Evolutionary conservation across 768 basidiomycete species (phyloP).

Genomic region (Mycena indigotica): DNA sequence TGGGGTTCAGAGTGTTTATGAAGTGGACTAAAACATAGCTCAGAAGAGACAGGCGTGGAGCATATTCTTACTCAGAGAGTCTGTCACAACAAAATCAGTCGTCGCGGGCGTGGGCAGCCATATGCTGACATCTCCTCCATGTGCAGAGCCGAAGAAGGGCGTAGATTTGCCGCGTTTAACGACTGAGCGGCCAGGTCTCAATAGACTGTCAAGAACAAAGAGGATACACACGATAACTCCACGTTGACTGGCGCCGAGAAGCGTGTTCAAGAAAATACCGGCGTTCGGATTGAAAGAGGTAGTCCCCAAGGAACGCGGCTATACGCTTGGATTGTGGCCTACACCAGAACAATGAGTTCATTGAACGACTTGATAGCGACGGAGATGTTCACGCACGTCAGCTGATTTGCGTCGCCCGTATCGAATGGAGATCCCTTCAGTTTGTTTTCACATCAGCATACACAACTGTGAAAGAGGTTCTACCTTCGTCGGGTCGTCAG

Average conservation of each 20-base stretch:
- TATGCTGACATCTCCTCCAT: conserved; percentile 19
- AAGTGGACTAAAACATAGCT: background rate
- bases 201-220: background rate
- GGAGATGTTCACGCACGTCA: conserved; percentile 5
- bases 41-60: background rate
- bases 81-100: background rate
- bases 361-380: background rate
- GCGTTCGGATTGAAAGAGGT: conserved; percentile 35
- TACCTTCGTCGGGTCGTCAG: too few species aligned
- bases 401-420: conserved; percentile 7
- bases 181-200: conserved; percentile 24
- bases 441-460: background rate
- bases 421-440: conserved; percentile 15
- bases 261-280: conserved; percentile 37
- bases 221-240: conserved; percentile 37
- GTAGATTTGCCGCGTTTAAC: conserved; percentile 33
- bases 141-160: conserved; percentile 29
- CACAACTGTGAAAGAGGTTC: background rate
- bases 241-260: conserved; percentile 33
- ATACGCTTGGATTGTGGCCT: conserved; percentile 45
- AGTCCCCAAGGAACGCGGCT: conserved; percentile 41
- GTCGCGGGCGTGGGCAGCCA: conserved; percentile 7
- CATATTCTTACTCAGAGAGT: too few species aligned
- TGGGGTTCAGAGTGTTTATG: conserved; percentile 25
- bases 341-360: background rate